A percentile compares a stretch with the other conserved stretches of the same genome.
phyloP scores from a whole-genome alignment of 306 rosid species.

The Citrullus colocynthis region DNA sequence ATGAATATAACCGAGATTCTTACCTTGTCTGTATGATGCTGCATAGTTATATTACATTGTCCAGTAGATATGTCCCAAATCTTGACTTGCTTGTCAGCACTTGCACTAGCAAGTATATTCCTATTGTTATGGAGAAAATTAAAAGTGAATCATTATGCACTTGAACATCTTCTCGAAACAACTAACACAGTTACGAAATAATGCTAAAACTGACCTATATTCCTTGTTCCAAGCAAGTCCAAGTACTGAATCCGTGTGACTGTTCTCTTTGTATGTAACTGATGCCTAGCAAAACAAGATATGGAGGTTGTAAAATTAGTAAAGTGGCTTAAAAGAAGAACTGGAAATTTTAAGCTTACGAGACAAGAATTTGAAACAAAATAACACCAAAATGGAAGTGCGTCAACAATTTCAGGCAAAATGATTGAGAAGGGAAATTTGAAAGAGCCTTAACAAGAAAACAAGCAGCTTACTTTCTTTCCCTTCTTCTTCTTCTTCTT shows the following conservation, averaged over 20 bases:
- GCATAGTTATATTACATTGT: slow-evolving; percentile 63
- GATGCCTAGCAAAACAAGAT: slow-evolving; percentile 35
- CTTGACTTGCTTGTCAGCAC: slow-evolving; percentile 79
- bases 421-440: slow-evolving; percentile 3
- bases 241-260: slow-evolving; percentile 81
- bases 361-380: background rate
- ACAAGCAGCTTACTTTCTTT: slow-evolving; percentile 38
- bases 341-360: background rate
- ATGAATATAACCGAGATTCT: slow-evolving; percentile 2
- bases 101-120: slow-evolving; percentile 86
- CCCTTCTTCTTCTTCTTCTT: slow-evolving; percentile 29
- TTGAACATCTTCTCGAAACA: background rate
- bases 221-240: slow-evolving; percentile 97
- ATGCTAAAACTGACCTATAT: slow-evolving; percentile 40
- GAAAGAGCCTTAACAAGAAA: slow-evolving; percentile 9
- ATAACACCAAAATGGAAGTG: background rate
- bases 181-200: background rate
- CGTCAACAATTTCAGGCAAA: background rate
- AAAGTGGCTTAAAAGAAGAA: background rate
- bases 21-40: slow-evolving; percentile 88
- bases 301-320: slow-evolving; percentile 20
- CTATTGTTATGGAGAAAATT: slow-evolving; percentile 22
- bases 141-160: slow-evolving; percentile 8
- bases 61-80: slow-evolving; percentile 80
- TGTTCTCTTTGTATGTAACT: slow-evolving; percentile 55